phyloP scores from a whole-genome alignment of 345 rosid genomes.

The Brassica cretica region DNA sequence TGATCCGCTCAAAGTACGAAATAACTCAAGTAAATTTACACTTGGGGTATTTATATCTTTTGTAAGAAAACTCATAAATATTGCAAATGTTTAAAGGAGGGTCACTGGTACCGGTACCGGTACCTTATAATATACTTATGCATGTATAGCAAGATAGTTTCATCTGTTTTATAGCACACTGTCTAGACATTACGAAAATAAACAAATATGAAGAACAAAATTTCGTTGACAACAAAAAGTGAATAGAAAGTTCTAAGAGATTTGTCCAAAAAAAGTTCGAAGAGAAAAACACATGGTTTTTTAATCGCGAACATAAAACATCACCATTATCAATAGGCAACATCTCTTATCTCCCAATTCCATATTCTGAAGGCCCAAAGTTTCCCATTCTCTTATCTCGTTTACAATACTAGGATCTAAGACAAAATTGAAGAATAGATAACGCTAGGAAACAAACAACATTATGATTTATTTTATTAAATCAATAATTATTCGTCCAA shows the following conservation, averaged over 20 bases:
- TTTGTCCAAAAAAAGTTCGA: not conserved
- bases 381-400: not conserved
- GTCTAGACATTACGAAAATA: not conserved
- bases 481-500: constrained; percentile 3
- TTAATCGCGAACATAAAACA: not conserved
- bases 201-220: not conserved
- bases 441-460: not conserved
- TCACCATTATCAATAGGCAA: not conserved
- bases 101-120: not conserved
- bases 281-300: not conserved
- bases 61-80: not conserved
- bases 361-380: not conserved
- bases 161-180: not conserved
- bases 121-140: too few species aligned
- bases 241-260: not conserved
- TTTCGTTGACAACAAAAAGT: not conserved
- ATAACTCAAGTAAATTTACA: not conserved
- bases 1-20: not conserved
- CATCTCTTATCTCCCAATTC: not conserved
- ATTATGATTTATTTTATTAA: not conserved
- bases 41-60: not conserved
- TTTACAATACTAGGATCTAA: not conserved
- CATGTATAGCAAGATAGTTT: not conserved
- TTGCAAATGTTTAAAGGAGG: not conserved
- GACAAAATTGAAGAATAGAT: not conserved